Base-by-base conservation (phyloP, 1,284 basidiomycete species). In the Ustilago tritici region DNA sequence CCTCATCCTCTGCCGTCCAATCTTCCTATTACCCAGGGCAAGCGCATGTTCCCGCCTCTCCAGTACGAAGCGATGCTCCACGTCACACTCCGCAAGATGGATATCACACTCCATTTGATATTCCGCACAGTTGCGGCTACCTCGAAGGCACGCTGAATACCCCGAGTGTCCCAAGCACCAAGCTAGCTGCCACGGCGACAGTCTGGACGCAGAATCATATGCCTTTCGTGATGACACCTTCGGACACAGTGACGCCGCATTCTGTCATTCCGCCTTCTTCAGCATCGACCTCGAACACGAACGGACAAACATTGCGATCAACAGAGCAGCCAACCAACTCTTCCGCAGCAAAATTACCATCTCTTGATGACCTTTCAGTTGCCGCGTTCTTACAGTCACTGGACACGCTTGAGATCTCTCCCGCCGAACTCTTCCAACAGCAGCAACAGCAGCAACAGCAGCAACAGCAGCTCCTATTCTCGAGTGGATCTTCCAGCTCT, bases 371-470 rank as follows among this genome's bases (percentile, higher is more conserved):
- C 31, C 54, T 85, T 9, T 84, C 82, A 14, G 56, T 86, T 0
- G 84, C 84, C 9, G 84, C 81, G 0, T 86, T 84, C 59, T 60
- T 86, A 40, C 76, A 84, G 43, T 82, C 82, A 14, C 78, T 86
- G 11, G 83, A 86, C 59, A 84, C 82, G 31, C 76, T 86, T 19
- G 82, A 85, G 41, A 81, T 86, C 63, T 80, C 75, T 7, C 67
- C 79, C 0, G 73, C 78, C 28, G 84, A 86, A 56, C 65, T 78
- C 11, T 54, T 74, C 15, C 65, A 61, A 17, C 75, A 72, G 49
- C 69, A 72, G 34, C 64, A 68, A 28, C 73, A 70, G 19, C 63
- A 61, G 15, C 65, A 61, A 17, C 75, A 72, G 49, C 69, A 72
- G 34, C 64, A 68, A 28, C 73, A 70, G 19, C 63, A 61, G 15